These are phyloP conservation scores for Cytospora leucostoma DNA, from an alignment of 2,329 filamentous ascomycete species.

Conservation along the genomic window DNA sequence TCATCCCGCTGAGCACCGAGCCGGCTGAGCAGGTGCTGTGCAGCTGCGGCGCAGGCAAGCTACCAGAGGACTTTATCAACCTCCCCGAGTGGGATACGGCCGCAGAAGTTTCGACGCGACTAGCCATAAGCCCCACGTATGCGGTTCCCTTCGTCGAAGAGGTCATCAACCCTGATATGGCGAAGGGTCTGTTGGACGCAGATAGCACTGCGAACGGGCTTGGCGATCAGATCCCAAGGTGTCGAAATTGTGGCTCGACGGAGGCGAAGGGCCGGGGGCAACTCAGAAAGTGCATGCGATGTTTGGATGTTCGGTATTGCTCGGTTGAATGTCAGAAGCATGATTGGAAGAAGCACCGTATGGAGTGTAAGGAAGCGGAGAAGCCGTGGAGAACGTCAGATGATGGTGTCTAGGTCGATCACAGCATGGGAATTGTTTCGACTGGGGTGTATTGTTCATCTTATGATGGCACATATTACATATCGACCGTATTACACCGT, in stretches of 20 bases:
- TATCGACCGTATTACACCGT: too few relatives aligned
- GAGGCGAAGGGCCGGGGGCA: constrained; percentile 34
- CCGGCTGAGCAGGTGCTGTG: constrained; percentile 44
- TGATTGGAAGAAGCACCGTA: constrained; percentile 56
- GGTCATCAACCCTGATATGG: constrained; percentile 1
- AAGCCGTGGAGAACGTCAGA: not conserved
- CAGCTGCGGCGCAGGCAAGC: constrained; percentile 46
- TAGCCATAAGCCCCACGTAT: constrained; percentile 60
- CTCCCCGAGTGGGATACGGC: constrained; percentile 48
- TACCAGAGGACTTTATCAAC: constrained; percentile 43
- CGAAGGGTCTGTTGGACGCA: not conserved
- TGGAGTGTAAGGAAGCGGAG: constrained; percentile 40
- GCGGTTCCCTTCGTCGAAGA: constrained; percentile 47
- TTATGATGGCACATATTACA: too few relatives aligned
- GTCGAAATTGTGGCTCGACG: constrained; percentile 41
- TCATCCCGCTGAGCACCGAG: constrained; percentile 43
- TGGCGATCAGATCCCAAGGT: constrained; percentile 28
- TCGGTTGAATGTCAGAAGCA: constrained; percentile 53
- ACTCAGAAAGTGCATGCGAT: constrained; percentile 49
- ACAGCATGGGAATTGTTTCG: too few relatives aligned
- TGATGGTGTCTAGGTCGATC: not conserved
- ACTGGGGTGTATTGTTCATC: too few relatives aligned
- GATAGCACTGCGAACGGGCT: not conserved
- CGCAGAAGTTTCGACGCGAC: constrained; percentile 49
- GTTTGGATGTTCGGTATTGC: constrained; percentile 51